Percentiles rank a stretch among this genome's conserved stretches.
Conservation (phyloP, 192 early-diverging fungal species). For the Coemansia sp. region DNA sequence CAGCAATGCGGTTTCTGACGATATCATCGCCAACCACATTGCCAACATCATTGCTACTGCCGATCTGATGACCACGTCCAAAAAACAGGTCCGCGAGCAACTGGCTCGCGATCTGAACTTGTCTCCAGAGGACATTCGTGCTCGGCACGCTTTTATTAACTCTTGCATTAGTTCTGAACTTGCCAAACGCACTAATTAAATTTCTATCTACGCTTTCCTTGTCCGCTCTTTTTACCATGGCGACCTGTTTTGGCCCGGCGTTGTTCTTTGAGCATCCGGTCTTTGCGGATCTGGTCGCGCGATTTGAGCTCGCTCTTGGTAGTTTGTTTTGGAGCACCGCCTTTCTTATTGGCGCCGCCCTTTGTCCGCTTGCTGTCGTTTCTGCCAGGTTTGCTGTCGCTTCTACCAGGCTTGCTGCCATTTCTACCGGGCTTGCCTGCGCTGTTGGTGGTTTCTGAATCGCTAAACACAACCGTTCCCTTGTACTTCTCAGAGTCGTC, state of each 20-base stretch:
- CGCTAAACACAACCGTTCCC: conserved; percentile 47
- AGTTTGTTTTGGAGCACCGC: conserved; percentile 10
- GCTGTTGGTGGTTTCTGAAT: conserved; percentile 3
- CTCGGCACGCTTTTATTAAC: conserved; percentile 37
- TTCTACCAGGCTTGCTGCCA: conserved; percentile 12
- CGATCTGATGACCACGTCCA: conserved; percentile 93
- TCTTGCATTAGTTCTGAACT: conserved; percentile 41
- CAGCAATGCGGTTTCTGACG: conserved; percentile 58
- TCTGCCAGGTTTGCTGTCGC: conserved; percentile 4
- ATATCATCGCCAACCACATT: conserved; percentile 65
- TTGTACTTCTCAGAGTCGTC: conserved; percentile 35
- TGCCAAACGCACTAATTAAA: conserved; percentile 28
- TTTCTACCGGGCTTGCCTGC: conserved; percentile 7
- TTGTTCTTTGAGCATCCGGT: conserved; percentile 65
- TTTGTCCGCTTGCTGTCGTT: conserved; percentile 20
- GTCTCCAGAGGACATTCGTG: conserved; percentile 28
- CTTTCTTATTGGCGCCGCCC: conserved; percentile 14
- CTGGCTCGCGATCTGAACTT: conserved; percentile 31
- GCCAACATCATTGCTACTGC: conserved; percentile 78
- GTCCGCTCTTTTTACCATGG: conserved; percentile 10
- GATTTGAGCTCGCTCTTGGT: conserved; percentile 75
- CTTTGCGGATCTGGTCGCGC: conserved; percentile 78
- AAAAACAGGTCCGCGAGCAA: conserved; percentile 90
- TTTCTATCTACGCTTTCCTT: conserved; percentile 22
- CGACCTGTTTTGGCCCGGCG: conserved; percentile 62